Evolutionary conservation across 768 basidiomycete species (phyloP), one percentile per base, ranked within the genome.

Genomic region (Sistotremastrum suecicum): DNA sequence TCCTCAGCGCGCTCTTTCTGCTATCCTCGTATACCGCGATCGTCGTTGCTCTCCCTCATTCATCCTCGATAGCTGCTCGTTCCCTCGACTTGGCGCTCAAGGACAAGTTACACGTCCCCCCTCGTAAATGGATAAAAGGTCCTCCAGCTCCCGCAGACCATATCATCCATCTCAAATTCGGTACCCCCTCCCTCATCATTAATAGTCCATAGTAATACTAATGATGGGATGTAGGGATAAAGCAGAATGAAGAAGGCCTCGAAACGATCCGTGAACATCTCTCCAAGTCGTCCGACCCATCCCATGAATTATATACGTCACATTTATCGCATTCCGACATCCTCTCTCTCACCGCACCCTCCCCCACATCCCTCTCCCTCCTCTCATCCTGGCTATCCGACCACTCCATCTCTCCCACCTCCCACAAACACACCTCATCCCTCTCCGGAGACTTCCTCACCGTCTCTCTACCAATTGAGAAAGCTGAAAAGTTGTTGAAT

Each of bases 271-370:
- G 78, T 41, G 55, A 60, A 1, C 63, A 67, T 37, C 58, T 80
- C 29, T 72, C 73, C 63, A 68, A 74, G 55, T 69, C 72, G 45
- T 76, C 75, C 56, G 72, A 78, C 48, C 78, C 77, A 5, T 55
- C 53, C n/a, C 71, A 76, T 2, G 20, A 20, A 2, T 2, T 20
- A 20, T 20, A 20, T 2, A 20, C 20, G 2, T 20, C 71, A 48
- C 78, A 82, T 55, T 61, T 82, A 31, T 67, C 72, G 37, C 73
- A 76, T 54, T 72, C 71, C 46, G 71, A 80, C 39, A 68, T 72
- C 6, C 71, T 76, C 31, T 64, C 62, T 7, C 67, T 81, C 29
- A 64, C 72, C 41, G 70, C 72, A 5, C 76, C 79, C 20, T 72
- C 70, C 46, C 62, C 67, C 0, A 67, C 74, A 45, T 67, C 77